phyloP scores from a whole-genome alignment of 805 yeast genomes.

The Hanseniaspora hatyaiensis region DNA sequence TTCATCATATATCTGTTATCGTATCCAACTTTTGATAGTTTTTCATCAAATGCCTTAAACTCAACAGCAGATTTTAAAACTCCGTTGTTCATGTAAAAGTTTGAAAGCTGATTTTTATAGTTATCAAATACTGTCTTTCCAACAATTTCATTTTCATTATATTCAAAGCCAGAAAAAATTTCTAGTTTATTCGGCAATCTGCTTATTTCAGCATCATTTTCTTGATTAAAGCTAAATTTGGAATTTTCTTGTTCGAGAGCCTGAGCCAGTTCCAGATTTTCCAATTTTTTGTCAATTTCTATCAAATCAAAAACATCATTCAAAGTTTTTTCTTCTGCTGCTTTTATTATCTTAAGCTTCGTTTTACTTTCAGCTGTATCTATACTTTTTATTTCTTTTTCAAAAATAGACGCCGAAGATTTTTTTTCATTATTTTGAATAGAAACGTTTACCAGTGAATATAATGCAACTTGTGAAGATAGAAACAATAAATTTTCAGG shows the following conservation, averaged over 20 bases:
- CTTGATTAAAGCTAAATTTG: background rate
- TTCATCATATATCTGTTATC: background rate
- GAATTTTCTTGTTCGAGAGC: background rate
- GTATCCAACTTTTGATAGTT: background rate
- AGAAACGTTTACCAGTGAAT: background rate
- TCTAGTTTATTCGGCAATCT: no score
- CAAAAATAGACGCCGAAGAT: no score
- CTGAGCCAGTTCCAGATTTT: background rate
- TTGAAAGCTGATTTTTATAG: background rate
- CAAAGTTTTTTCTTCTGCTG: background rate
- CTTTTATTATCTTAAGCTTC: background rate
- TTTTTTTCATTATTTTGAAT: background rate
- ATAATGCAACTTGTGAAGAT: slow-evolving; percentile 2
- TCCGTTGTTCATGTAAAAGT: background rate
- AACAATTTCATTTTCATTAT: background rate
- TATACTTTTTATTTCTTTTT: background rate
- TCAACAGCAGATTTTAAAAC: background rate
- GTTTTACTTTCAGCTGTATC: background rate
- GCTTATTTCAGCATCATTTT: no score
- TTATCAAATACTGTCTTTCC: background rate
- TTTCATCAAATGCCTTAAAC: background rate
- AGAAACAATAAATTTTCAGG: slow-evolving; percentile 5
- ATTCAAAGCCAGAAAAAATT: slow-evolving; percentile 7
- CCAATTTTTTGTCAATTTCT: background rate
- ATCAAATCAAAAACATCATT: slow-evolving; percentile 2